Evolutionary conservation across 225 moss, liverwort and hornwort genomes (phyloP).

Genomic region (Marchantia paleacea): DNA sequence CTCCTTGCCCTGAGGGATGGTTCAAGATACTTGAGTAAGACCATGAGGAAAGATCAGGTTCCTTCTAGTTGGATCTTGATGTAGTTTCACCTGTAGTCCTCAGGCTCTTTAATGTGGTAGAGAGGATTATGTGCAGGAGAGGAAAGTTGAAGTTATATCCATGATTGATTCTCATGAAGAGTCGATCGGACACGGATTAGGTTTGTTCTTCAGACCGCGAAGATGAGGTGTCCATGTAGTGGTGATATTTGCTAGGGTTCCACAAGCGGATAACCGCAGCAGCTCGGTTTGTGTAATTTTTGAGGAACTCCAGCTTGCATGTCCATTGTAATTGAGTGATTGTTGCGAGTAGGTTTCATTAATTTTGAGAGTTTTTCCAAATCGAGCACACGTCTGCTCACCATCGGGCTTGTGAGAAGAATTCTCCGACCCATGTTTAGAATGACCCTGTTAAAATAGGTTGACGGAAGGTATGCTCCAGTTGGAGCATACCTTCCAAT

Average conservation of each 20-base stretch:
- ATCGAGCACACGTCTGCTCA: background rate
- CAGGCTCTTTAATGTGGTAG: background rate
- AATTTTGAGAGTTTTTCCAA: background rate
- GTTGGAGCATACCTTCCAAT: background rate
- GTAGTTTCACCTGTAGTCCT: background rate
- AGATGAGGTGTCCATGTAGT: background rate
- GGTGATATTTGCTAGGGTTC: background rate
- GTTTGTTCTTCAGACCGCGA: too few species aligned
- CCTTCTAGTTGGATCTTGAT: background rate
- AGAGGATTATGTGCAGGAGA: background rate
- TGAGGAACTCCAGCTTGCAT: background rate
- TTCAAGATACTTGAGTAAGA: background rate
- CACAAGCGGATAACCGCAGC: background rate
- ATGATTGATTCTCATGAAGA: background rate
- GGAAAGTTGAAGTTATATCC: background rate
- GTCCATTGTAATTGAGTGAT: background rate
- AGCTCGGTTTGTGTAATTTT: background rate
- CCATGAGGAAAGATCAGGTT: background rate
- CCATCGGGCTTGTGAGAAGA: background rate
- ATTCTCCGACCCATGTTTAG: background rate
- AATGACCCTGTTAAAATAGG: background rate
- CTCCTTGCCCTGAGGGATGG: background rate
- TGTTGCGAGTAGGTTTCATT: background rate
- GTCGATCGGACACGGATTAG: slow-evolving; percentile 8
- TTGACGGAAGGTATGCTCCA: too few species aligned